Evolutionary conservation across 495 filamentous ascomycete species (phyloP).

Genomic region (Venustampulla echinocandica): DNA sequence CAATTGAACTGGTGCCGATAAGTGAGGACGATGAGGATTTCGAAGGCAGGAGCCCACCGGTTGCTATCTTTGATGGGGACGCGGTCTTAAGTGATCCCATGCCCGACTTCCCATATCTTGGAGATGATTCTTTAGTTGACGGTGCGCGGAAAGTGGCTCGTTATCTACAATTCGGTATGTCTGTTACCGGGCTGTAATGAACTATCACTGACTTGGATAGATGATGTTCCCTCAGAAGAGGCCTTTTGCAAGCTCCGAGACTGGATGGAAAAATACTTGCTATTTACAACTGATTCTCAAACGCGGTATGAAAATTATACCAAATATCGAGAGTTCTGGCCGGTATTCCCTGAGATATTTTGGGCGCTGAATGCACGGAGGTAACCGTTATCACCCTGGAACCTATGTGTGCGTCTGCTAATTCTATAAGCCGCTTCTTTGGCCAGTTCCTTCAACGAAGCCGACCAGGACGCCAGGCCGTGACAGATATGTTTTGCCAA

Average conservation of each 20-base stretch:
- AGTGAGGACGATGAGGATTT: slow-evolving; percentile 18
- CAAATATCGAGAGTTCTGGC: slow-evolving; percentile 33
- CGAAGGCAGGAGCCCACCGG: slow-evolving; percentile 8
- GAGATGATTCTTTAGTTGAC: slow-evolving; percentile 11
- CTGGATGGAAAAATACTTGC: slow-evolving; percentile 38
- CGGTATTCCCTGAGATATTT: slow-evolving; percentile 21
- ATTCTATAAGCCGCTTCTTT: slow-evolving; percentile 19
- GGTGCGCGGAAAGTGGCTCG: slow-evolving; percentile 6
- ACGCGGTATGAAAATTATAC: slow-evolving; percentile 30
- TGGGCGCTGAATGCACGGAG: slow-evolving; percentile 20
- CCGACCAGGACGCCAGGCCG: slow-evolving; percentile 6
- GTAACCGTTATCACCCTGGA: slow-evolving; percentile 4
- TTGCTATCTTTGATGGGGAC: slow-evolving; percentile 22
- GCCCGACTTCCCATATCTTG: slow-evolving; percentile 22
- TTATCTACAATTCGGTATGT: slow-evolving; percentile 21
- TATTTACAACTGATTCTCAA: slow-evolving; percentile 21
- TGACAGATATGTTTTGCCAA: slow-evolving; percentile 20
- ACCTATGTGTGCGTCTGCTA: not conserved
- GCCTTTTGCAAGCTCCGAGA: slow-evolving; percentile 29
- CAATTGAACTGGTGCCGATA: slow-evolving; percentile 14
- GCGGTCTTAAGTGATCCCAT: slow-evolving; percentile 34
- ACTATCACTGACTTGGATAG: slow-evolving; percentile 17
- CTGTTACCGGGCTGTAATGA: too few species aligned
- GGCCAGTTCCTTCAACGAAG: slow-evolving; percentile 16
- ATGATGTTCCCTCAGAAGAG: slow-evolving; percentile 30